These are phyloP conservation scores for Euphorbia schlechtendalii DNA, from an alignment of 441 rosid species.

Conservation along the genomic window DNA sequence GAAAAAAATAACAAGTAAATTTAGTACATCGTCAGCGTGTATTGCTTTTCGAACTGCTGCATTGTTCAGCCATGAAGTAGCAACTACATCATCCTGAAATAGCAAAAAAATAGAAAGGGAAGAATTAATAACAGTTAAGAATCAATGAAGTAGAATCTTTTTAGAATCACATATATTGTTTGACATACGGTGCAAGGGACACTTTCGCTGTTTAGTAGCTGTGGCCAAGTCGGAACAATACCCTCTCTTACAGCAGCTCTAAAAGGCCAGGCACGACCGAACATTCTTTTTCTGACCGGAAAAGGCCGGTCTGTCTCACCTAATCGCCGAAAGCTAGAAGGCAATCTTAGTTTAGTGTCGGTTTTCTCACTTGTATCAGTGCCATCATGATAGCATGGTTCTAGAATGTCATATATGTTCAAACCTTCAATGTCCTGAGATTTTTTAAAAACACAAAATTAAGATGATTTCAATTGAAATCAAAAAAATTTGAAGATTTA, in stretches of 20 bases:
- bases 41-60: conserved; percentile 62
- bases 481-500: not conserved
- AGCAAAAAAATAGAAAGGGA: not conserved
- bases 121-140: conserved; percentile 1
- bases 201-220: conserved; percentile 32
- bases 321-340: conserved; percentile 50
- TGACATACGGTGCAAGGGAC: conserved; percentile 62
- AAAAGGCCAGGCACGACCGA: conserved; percentile 91
- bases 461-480: conserved; percentile 8
- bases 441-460: conserved; percentile 8
- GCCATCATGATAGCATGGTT: conserved; percentile 56
- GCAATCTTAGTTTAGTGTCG: conserved; percentile 37
- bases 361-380: conserved; percentile 11
- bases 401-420: conserved; percentile 69
- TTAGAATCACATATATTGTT: not conserved
- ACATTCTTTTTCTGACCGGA: conserved; percentile 75
- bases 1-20: conserved; percentile 3
- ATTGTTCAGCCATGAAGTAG: conserved; percentile 61
- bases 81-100: conserved; percentile 66
- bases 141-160: not conserved
- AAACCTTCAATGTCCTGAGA: conserved; percentile 40
- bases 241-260: conserved; percentile 72
- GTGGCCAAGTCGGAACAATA: conserved; percentile 80
- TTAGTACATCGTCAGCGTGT: conserved; percentile 55
- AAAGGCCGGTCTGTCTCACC: conserved; percentile 66